Evolutionary conservation across 2,329 filamentous ascomycete genomes (phyloP).

Genomic region (Aspergillus proliferans): DNA sequence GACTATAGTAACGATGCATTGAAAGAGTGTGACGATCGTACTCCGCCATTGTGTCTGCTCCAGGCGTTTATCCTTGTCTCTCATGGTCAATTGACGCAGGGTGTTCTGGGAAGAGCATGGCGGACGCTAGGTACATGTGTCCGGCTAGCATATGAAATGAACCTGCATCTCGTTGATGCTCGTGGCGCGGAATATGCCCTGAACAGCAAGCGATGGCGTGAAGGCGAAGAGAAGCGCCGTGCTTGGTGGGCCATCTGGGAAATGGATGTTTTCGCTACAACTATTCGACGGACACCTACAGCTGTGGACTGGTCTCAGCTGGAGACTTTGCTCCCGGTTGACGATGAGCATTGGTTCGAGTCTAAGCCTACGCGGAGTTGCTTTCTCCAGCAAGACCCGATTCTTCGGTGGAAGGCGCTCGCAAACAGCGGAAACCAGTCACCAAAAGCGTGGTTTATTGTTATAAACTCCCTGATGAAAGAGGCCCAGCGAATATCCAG

Average conservation of each 20-base stretch:
- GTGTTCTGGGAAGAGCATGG: constrained; percentile 34
- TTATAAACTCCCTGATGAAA: constrained; percentile 36
- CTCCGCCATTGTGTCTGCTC: constrained; percentile 29
- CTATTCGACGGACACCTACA: constrained; percentile 33
- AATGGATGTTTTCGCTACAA: constrained; percentile 39
- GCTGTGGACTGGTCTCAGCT: constrained; percentile 33
- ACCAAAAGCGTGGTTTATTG: constrained; percentile 35
- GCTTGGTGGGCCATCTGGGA: constrained; percentile 41
- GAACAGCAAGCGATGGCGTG: constrained; percentile 14
- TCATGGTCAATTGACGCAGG: constrained; percentile 29
- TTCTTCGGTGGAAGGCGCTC: constrained; percentile 27
- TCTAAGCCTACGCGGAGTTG: constrained; percentile 16
- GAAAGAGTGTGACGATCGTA: constrained; percentile 24
- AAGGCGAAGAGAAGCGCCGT: constrained; percentile 32
- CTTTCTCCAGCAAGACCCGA: constrained; percentile 25
- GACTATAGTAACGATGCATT: constrained; percentile 22
- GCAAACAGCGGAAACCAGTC: constrained; percentile 25
- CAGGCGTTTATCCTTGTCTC: constrained; percentile 32
- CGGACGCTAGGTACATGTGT: constrained; percentile 23
- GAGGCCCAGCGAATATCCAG: constrained; percentile 31
- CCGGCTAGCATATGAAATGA: constrained; percentile 30
- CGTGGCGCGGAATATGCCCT: constrained; percentile 3
- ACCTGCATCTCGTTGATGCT: constrained; percentile 25
- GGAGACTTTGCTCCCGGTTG: constrained; percentile 30
- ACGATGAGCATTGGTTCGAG: constrained; percentile 31